Base-by-base conservation (phyloP, 2,329 filamentous ascomycete species). In the Hortaea werneckii region DNA sequence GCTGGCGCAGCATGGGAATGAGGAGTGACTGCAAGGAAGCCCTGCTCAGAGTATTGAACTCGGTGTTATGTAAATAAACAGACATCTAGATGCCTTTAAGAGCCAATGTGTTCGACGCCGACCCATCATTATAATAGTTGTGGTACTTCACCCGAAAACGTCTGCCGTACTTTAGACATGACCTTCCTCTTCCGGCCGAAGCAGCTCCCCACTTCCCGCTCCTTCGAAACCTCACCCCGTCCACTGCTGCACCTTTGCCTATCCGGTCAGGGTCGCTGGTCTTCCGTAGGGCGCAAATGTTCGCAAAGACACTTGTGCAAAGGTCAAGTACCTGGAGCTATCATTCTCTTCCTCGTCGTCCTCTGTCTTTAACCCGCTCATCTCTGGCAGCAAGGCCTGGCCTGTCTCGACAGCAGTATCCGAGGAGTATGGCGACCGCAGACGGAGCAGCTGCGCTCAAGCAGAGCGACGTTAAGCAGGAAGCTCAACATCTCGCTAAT, bases 1-100 rank as follows among this genome's bases (percentile, higher is more conserved):
- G 71, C 2, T 80, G 77, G 77, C 64, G 75, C 43, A 64, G 62
- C 46, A 49, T 57, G 48, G 50, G 30, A 32, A 56, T 55, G 53
- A 44, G 49, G 35, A 49, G 57, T 8, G 56, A 59, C 50, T 49
- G 50, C 28, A 47, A 53, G 34, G 56, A 46, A 12, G 47, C 45
- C 13, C 29, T 61, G 41, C 20, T 55, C 37, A 47, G 42, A n/a
- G 57, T 55, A 11, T 28, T 61, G 47, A 49, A 53, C 47, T 40
- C 47, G n/a, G 53, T 61, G 39, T 44, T 61, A 5, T 55, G 57
- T 10, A 28, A 13, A 30, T 20, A 20, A 20, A 20, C 20, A 20
- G 20, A 20, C 20, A 20, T 20, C 20, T 20, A 20, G 20, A 20
- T 20, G 20, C 20, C 20, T 20, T 20, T 20, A 20, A 20, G 20